Evolutionary conservation across 176 grass and related monocot genomes (phyloP).

Genomic region (Zizania latifolia): DNA sequence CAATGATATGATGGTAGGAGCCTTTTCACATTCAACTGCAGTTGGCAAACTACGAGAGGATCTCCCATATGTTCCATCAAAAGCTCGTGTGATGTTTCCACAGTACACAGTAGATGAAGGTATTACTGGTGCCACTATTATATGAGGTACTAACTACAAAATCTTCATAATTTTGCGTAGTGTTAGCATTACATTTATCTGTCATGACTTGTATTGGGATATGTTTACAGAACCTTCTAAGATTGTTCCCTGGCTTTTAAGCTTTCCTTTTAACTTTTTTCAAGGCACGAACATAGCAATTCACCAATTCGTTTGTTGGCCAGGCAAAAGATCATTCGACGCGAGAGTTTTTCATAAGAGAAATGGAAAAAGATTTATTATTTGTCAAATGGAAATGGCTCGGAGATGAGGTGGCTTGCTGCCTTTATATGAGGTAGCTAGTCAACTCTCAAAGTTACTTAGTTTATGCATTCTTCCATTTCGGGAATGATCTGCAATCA

Average conservation of each 20-base stretch:
- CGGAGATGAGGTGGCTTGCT: constrained; percentile 95
- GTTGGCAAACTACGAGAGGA: constrained; percentile 87
- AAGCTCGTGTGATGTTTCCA: constrained; percentile 67
- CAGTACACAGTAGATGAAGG: constrained; percentile 85
- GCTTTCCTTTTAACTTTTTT: not conserved
- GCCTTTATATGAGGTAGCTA: constrained; percentile 75
- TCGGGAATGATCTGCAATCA: not conserved
- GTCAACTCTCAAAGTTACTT: not conserved
- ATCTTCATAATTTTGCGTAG: not conserved
- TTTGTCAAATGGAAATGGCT: constrained; percentile 97
- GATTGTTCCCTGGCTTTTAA: not conserved
- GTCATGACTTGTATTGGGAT: not conserved
- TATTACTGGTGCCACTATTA: constrained; percentile 85
- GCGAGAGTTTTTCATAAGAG: constrained; percentile 77
- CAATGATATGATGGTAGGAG: constrained; percentile 93
- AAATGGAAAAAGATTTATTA: constrained; percentile 96
- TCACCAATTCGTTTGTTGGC: constrained; percentile 16
- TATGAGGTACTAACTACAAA: constrained; percentile 53
- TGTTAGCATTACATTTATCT: constrained; percentile 12
- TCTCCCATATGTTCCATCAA: constrained; percentile 70
- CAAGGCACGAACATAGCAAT: constrained; percentile 11
- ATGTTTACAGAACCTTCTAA: not conserved
- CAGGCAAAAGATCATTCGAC: constrained; percentile 95
- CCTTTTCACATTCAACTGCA: constrained; percentile 93
- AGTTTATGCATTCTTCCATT: not conserved